These are phyloP conservation scores for Colletotrichum karsti DNA, from an alignment of 2,329 filamentous ascomycete genomes.

Conservation along the genomic window DNA sequence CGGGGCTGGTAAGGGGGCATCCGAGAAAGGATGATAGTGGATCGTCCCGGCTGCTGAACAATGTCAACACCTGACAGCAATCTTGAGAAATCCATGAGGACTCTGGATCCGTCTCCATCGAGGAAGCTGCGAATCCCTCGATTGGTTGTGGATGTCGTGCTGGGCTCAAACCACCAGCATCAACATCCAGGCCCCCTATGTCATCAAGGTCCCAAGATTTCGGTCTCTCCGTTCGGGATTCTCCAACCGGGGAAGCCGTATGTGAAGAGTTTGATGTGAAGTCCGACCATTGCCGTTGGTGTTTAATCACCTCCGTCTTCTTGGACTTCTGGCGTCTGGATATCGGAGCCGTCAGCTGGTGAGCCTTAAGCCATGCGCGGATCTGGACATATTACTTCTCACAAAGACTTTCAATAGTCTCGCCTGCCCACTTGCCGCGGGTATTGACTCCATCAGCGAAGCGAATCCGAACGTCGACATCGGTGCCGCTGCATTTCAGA, in stretches of 20 bases:
- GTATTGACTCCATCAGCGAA: neutral
- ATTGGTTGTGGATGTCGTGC: rapidly evolving
- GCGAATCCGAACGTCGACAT: neutral
- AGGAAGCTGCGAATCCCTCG: neutral
- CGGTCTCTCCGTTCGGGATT: too few relatives aligned
- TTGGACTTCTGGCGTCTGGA: neutral
- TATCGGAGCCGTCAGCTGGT: neutral
- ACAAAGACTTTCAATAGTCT: neutral
- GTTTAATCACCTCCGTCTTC: neutral
- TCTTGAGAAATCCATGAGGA: rapidly evolving
- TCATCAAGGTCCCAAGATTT: neutral
- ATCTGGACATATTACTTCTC: too few relatives aligned
- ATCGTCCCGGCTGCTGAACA: rapidly evolving
- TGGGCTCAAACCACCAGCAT: neutral
- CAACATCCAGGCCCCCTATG: neutral
- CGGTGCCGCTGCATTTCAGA: neutral
- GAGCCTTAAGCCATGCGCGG: too few relatives aligned
- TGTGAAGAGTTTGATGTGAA: too few relatives aligned
- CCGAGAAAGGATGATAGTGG: neutral
- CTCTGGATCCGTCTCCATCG: neutral
- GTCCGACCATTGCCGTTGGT: too few relatives aligned
- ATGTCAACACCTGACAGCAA: neutral
- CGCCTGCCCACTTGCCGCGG: neutral
- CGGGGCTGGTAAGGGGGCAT: neutral
- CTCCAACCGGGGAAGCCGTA: too few relatives aligned